A percentile compares a stretch with the other conserved stretches of the same genome.
phyloP scores from a whole-genome alignment of 192 early-diverging fungal genomes.

The Lobosporangium transversale region DNA sequence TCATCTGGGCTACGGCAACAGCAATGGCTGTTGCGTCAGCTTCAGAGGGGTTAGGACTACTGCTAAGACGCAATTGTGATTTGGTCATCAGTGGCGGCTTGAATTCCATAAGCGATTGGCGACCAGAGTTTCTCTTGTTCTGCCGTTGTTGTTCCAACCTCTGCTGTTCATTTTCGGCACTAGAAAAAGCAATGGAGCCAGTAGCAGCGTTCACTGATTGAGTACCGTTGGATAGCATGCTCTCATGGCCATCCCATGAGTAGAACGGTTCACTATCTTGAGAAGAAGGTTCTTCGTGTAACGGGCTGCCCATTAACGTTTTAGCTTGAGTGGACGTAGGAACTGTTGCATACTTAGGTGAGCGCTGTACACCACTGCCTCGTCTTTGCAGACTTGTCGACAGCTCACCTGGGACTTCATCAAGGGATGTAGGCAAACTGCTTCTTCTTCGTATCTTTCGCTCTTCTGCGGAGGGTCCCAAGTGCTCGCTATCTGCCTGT shows the following conservation, averaged over 20 bases:
- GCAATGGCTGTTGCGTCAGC: constrained; percentile 1
- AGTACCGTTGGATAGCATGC: too few relatives aligned
- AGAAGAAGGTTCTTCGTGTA: background rate
- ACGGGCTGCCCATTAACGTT: background rate
- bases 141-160: constrained; percentile 18
- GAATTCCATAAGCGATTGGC: background rate
- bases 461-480: constrained; percentile 1
- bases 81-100: constrained; percentile 30
- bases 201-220: too few relatives aligned
- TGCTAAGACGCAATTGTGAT: constrained; percentile 27
- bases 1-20: background rate
- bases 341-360: background rate
- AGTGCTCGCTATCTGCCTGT: background rate
- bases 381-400: constrained; percentile 8
- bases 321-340: background rate
- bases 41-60: constrained; percentile 21
- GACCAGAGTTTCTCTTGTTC: constrained; percentile 18
- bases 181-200: too few relatives aligned
- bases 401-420: background rate
- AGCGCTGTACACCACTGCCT: constrained; percentile 15
- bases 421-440: constrained; percentile 33
- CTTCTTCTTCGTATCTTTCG: constrained; percentile 36
- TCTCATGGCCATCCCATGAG: too few relatives aligned
- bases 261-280: too few relatives aligned
- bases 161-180: constrained; percentile 2